phyloP scores from a whole-genome alignment of 306 rosid genomes.

The Rosa persica region DNA sequence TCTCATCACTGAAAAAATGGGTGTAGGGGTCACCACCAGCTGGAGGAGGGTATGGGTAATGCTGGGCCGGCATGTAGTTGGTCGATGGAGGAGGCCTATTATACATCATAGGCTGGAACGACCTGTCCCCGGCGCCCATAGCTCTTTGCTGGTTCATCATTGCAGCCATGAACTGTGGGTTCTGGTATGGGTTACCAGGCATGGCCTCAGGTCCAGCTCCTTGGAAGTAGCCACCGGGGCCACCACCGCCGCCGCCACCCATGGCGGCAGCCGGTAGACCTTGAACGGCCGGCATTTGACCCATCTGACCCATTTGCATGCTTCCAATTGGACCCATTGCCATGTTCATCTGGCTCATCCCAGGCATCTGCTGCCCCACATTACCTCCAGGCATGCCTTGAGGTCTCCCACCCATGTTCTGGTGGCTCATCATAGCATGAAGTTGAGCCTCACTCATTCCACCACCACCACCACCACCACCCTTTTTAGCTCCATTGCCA shows the following conservation, averaged over 20 bases:
- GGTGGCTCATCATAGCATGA: constrained; percentile 14
- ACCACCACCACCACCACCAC: constrained; percentile 12
- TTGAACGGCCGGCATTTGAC: constrained; percentile 60
- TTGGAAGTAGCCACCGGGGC: constrained; percentile 32
- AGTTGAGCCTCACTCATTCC: constrained; percentile 30
- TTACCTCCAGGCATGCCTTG: constrained; percentile 43
- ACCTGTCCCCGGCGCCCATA: constrained; percentile 47
- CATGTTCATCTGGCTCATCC: constrained; percentile 26
- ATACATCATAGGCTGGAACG: constrained; percentile 78
- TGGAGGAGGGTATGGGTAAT: constrained; percentile 32
- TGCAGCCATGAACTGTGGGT: constrained; percentile 57
- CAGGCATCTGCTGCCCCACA: constrained; percentile 10
- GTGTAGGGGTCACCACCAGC: constrained; percentile 46
- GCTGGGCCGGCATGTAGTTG: constrained; percentile 41
- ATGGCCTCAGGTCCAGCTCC: constrained; percentile 50
- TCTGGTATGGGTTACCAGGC: constrained; percentile 58
- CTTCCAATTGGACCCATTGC: constrained; percentile 42
- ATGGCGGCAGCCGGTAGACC: constrained; percentile 61
- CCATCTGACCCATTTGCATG: constrained; percentile 50
- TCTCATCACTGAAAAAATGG: constrained; percentile 67
- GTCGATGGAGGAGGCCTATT: constrained; percentile 46
- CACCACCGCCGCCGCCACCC: constrained; percentile 37
- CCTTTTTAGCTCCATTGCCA: constrained; percentile 41
- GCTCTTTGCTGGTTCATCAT: constrained; percentile 72
- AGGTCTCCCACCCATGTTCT: constrained; percentile 43